Evolutionary conservation across 78 protist species (phyloP), one percentile per base, ranked within the genome.

Genomic region (Paratrimastix pyriformis): DNA sequence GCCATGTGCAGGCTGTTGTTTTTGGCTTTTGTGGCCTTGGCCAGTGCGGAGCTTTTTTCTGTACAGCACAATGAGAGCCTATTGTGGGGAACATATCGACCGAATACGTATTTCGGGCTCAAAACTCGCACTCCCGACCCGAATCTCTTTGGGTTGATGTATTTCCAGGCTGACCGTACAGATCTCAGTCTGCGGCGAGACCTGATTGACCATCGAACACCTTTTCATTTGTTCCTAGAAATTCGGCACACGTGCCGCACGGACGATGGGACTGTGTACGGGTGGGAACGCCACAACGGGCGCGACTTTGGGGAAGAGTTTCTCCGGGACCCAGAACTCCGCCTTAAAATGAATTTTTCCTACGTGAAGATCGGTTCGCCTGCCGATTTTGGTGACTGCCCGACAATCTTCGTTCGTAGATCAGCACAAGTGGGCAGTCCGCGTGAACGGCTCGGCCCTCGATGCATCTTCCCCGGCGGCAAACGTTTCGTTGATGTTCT

Each of bases 21-120:
- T n/a, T n/a, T n/a, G n/a, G n/a, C n/a, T n/a, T n/a, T n/a, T n/a
- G n/a, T n/a, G n/a, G n/a, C n/a, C n/a, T n/a, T n/a, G n/a, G n/a
- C n/a, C n/a, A n/a, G n/a, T 6, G 37, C 9, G 9, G 6, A 38
- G 9, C 11, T 9, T 9, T 60, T n/a, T n/a, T n/a, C n/a, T n/a
- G n/a, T n/a, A n/a, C n/a, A 9, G 43, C 74, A 50, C 38, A 54
- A 48, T 11, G 32, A 32, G 55, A 35, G 55, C 21, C 77, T 79
- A 8, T 55, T 33, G 26, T 79, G 83, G 83, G 83, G 83, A 15
- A 79, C 79, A 29, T 79, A 79, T 65, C 66, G 72, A 1, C 83
- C 83, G 13, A 43, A 69, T 37, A n/a, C 46, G 30, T 79, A 73
- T 37, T 70, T 70, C 7, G 83, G 83, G 38, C 26, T 73, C 33